A percentile compares a stretch with the other conserved stretches of the same genome.
phyloP scores from a whole-genome alignment of 2,329 filamentous ascomycete genomes.

The Aspergillus fumigatus region DNA sequence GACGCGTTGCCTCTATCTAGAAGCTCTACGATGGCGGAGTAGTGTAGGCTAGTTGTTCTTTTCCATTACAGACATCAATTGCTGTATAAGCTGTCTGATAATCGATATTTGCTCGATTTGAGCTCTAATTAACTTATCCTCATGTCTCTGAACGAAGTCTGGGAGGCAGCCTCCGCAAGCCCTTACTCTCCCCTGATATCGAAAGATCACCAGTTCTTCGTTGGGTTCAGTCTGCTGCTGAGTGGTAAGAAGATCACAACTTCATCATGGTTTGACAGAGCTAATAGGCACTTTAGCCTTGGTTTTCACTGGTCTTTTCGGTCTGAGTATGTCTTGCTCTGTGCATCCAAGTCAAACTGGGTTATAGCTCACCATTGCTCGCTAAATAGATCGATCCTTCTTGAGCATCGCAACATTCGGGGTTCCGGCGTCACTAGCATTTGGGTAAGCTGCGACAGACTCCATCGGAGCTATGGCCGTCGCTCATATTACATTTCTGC shows the following conservation, averaged over 20 bases:
- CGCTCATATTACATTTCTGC: conserved; percentile 13
- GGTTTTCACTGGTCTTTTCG: conserved; percentile 71
- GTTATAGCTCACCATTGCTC: not conserved
- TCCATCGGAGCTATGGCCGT: conserved; percentile 1
- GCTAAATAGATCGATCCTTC: conserved; percentile 68
- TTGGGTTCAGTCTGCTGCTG: conserved; percentile 72
- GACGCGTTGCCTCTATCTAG: not conserved
- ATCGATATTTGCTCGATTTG: not conserved
- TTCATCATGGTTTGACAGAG: not conserved
- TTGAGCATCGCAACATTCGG: conserved; percentile 72
- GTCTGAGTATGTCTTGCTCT: conserved; percentile 64
- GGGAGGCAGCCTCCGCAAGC: conserved; percentile 85
- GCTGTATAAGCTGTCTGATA: not conserved
- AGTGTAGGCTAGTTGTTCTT: not conserved
- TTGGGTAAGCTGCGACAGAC: conserved; percentile 66
- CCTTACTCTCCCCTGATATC: conserved; percentile 75
- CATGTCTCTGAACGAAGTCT: conserved; percentile 77
- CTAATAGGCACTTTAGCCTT: conserved; percentile 46
- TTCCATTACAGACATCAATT: conserved; percentile 5
- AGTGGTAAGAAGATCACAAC: conserved; percentile 45
- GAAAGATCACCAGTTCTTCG: conserved; percentile 78
- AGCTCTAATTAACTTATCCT: conserved; percentile 10
- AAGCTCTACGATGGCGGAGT: not conserved
- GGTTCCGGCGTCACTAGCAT: conserved; percentile 78
- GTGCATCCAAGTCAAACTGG: not conserved